phyloP scores from a whole-genome alignment of 345 rosid genomes.

The Gossypium thurberi region DNA sequence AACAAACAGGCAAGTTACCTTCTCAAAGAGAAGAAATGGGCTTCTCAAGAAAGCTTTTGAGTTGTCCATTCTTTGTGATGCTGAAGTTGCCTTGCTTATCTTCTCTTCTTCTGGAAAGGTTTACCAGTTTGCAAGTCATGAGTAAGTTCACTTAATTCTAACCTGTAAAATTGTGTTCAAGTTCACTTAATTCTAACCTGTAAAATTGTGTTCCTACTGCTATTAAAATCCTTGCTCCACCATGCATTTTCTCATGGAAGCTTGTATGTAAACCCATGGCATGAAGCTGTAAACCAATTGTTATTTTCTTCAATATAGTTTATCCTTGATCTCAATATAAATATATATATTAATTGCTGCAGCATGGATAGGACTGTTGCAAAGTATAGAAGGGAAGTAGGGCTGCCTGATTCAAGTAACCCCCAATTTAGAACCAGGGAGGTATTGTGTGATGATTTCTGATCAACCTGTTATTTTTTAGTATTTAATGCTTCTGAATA shows the following conservation, averaged over 20 bases:
- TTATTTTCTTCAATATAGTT: neutral
- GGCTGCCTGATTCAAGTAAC: conserved; percentile 23
- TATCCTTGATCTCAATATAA: neutral
- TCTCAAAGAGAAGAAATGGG: conserved; percentile 60
- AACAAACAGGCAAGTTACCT: conserved; percentile 55
- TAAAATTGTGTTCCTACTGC: too few species aligned
- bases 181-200: neutral
- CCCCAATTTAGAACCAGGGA: conserved; percentile 24
- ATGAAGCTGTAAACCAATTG: neutral
- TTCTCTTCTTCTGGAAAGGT: conserved; percentile 49
- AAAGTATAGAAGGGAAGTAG: conserved; percentile 37
- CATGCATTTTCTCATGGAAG: neutral
- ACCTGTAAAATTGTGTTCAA: too few species aligned
- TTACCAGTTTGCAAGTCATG: conserved; percentile 49
- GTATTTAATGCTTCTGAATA: neutral
- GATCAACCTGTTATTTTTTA: neutral
- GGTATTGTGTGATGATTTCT: conserved; percentile 26
- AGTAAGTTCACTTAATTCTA: conserved; percentile 18
- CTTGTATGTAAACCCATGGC: neutral
- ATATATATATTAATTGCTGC: neutral
- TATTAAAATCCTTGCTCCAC: neutral
- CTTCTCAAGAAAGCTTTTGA: conserved; percentile 59
- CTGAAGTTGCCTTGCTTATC: conserved; percentile 46
- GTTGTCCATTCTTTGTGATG: conserved; percentile 63
- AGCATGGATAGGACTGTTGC: conserved; percentile 43